Evolutionary conservation across 2,329 filamentous ascomycete genomes (phyloP), one percentile per base, ranked within the genome.

Genomic region (Mycosphaerella arachidis): DNA sequence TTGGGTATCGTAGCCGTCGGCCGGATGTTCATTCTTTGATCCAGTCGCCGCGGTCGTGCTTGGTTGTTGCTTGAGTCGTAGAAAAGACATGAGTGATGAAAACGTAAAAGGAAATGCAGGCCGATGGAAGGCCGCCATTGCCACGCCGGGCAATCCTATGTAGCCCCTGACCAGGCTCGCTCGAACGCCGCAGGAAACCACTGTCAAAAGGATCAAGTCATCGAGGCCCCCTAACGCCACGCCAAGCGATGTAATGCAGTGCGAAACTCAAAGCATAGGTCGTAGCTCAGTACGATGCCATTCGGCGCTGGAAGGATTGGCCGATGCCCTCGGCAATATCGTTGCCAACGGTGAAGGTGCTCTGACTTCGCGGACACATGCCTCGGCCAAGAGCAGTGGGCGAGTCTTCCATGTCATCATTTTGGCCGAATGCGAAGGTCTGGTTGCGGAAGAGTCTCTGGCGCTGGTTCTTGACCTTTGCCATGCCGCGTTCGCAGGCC

Each of bases 401-500:
- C 66, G 84, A 87, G 67, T 87, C 84, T 66, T 87, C 83, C 78
- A 86, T 83, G 68, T 72, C 81, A 69, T 71, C 80, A 75, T 87
- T 84, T 73, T 94, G 85, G 50, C 93, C 94, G 76, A 97, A 97
- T 30, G 94, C 93, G 79, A 94, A 99, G 1, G 94, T 99, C 76
- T 94, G 90, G 33, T 94, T 92, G 65, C 94, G 86, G 73, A 86
- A 85, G 58, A 99, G 82, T 71, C 93, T 94, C 67, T 90, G 89
- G 69, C 92, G 86, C 73, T 94, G 89, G 73, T 94, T 89, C 76
- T 95, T 93, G 69, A 99, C 86, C 73, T 92, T 92, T 70, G 92
- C 91, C 81, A 99, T 88, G 70, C 96, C 93, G 68, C 91, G 89
- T 79, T 99, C 94, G 74, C 94, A 97, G 48, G 92, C 94, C 70